Conservation (phyloP, 2,329 filamentous ascomycete genomes). For the Scedosporium boydii region DNA sequence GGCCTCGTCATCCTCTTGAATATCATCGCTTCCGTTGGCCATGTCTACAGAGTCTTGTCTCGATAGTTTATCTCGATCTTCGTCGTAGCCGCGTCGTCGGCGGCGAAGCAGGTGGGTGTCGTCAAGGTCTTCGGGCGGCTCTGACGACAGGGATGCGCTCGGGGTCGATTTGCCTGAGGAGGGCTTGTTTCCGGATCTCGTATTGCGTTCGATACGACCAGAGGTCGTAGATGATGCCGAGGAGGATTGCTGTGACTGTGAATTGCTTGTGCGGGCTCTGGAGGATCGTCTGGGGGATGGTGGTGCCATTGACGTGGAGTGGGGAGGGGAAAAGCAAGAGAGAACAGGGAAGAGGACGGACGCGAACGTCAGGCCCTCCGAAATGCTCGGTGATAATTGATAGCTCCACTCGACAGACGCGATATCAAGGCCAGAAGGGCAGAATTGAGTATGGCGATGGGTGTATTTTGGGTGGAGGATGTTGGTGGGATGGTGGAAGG, state of each 20-base stretch:
- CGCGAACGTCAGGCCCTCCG: neutral
- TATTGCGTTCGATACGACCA: constrained; percentile 63
- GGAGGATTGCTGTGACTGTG: constrained; percentile 67
- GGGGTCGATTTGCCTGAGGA: constrained; percentile 69
- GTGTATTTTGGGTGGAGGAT: neutral
- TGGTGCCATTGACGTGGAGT: constrained; percentile 43
- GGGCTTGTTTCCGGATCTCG: constrained; percentile 62
- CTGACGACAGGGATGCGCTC: constrained; percentile 62
- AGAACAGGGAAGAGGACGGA: neutral
- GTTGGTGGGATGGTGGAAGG: neutral
- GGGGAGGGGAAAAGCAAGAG: neutral
- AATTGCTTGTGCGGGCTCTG: constrained; percentile 73
- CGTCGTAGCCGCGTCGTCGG: constrained; percentile 64
- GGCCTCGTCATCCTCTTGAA: constrained; percentile 82
- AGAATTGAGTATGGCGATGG: neutral
- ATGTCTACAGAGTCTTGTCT: constrained; percentile 38
- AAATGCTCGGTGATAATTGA: neutral
- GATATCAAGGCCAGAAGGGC: neutral
- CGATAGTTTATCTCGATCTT: constrained; percentile 40
- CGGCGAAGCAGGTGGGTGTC: constrained; percentile 65
- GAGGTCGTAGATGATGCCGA: constrained; percentile 72
- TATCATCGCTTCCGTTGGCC: constrained; percentile 56
- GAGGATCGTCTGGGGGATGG: constrained; percentile 78
- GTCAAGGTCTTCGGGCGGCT: constrained; percentile 56
- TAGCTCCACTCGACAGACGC: neutral